These are phyloP conservation scores for Prunus yedoensis DNA, from an alignment of 331 rosid genomes.

Conservation along the genomic window DNA sequence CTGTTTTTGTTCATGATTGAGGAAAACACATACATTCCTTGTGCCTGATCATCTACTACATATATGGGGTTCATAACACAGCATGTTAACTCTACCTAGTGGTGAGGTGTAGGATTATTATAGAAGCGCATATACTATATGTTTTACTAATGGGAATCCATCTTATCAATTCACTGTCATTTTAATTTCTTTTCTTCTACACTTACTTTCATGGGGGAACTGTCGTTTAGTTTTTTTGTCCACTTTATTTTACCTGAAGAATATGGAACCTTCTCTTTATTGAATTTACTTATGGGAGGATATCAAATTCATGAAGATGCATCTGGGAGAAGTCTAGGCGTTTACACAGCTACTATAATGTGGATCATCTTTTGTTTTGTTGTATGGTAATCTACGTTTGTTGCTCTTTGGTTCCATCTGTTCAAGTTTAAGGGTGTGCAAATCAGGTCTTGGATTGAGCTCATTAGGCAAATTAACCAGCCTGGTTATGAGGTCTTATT, in stretches of 20 bases:
- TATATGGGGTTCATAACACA: background rate
- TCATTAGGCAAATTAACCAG: background rate
- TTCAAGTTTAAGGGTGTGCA: background rate
- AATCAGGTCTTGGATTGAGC: background rate
- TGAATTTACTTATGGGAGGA: background rate
- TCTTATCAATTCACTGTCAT: background rate
- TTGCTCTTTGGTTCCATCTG: background rate
- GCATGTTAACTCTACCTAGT: background rate
- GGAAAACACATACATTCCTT: background rate
- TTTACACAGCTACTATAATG: background rate
- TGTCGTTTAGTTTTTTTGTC: background rate
- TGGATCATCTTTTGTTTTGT: background rate
- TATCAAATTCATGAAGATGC: background rate
- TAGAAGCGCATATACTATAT: background rate
- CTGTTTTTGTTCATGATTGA: background rate
- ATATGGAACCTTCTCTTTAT: background rate
- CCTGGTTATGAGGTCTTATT: background rate
- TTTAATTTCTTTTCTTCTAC: background rate
- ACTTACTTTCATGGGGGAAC: background rate
- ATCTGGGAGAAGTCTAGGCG: background rate
- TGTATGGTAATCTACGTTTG: background rate
- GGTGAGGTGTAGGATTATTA: background rate
- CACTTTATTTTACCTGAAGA: background rate
- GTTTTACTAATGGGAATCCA: background rate
- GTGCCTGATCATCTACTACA: background rate